Conservation (phyloP, 345 rosid species). For the Murraya paniculata region DNA sequence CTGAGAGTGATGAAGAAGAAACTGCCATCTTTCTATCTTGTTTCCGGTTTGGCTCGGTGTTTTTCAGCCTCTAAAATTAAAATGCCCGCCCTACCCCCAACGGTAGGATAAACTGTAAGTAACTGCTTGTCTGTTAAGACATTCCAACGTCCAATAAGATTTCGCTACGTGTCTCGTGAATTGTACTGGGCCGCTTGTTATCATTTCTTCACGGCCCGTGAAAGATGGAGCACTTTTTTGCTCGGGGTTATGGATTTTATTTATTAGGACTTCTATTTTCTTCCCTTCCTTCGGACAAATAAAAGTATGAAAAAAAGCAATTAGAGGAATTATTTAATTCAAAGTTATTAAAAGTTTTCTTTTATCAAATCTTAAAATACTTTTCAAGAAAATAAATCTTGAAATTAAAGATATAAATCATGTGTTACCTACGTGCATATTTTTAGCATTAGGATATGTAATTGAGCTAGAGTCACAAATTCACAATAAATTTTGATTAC, state of each 20-base stretch:
- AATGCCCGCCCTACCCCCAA: conserved; percentile 10
- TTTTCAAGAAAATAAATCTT: too few species aligned
- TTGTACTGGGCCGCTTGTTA: neutral
- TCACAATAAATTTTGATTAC: too few species aligned
- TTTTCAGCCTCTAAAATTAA: conserved; percentile 4
- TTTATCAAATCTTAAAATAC: too few species aligned
- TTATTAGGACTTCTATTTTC: neutral
- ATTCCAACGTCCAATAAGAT: neutral
- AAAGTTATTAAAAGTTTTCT: too few species aligned
- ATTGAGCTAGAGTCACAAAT: too few species aligned
- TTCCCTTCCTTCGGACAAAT: neutral
- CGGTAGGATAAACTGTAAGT: conserved; percentile 12
- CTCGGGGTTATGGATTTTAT: too few species aligned
- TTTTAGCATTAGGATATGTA: too few species aligned
- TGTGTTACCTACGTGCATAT: too few species aligned
- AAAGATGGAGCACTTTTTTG: neutral
- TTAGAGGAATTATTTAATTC: neutral
- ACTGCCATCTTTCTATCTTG: conserved; percentile 38
- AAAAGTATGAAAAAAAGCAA: neutral
- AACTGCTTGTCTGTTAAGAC: neutral
- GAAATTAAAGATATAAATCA: too few species aligned
- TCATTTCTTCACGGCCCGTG: neutral
- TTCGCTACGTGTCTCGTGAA: neutral
- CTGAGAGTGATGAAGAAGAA: conserved; percentile 33
- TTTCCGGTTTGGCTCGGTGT: neutral